Base-by-base conservation (phyloP, 1,139 yeast species). In the Tardiomyces depauwii region DNA sequence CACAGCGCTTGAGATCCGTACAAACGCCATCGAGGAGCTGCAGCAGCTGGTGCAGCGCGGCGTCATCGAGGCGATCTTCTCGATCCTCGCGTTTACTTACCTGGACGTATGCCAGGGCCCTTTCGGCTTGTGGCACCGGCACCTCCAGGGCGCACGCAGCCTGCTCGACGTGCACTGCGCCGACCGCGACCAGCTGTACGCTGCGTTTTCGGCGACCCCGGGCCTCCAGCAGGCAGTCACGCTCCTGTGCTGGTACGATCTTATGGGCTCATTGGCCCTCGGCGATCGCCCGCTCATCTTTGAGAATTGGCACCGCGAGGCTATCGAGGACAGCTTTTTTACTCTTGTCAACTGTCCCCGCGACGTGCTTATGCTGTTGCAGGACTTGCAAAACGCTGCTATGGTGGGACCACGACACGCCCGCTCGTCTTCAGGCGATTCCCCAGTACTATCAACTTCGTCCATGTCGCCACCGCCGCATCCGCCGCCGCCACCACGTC, bases 91-190 rank as follows among this genome's bases (percentile, higher is more conserved):
- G 9, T 51, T 54, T 30, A 48, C 55, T 1, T 53, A 54, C 39
- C 49, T 54, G 23, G 58, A 54, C 40, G 57, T 54, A 4, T 51
- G 54, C 28, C 54, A 51, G 28, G 57, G 53, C 13, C 45, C 54
- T 1, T 53, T 53, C 44, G 56, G 55, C 13, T 39, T 25, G 4
- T 53, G 57, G 54, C 50, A 49, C 25, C 49, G 51, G 18, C 55
- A 54, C 36, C 36, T 54, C 2, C 44, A 44, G 18, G 57, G 55
- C 3, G 55, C 57, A 2, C 46, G 56, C 16, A 47, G 55, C 1
- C 42, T 54, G 13, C 45, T 54, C 16, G 57, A 54, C 32, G 25
- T 52, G 12, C 54, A 54, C 42, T 54, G 57, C 39, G 41, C 47
- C 9, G 44, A 48, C 43, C 42, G 45, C 32, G 25, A 41, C 7